Evolutionary conservation across 2,329 filamentous ascomycete genomes (phyloP).

Genomic region (Sporothrix curviconia): DNA sequence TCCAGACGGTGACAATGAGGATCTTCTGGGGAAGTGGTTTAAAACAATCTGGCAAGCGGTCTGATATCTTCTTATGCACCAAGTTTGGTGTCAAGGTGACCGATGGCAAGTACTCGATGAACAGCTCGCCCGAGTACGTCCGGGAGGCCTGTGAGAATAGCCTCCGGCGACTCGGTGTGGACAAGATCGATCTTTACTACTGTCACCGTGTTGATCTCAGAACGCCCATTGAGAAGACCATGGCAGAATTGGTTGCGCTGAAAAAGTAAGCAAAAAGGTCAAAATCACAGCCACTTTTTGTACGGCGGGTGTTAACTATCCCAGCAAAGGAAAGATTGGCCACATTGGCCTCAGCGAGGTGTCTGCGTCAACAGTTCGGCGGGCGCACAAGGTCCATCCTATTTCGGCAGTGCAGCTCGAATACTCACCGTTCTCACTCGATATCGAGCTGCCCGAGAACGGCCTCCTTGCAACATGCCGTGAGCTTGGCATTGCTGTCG

Average conservation of each 20-base stretch:
- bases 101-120: constrained; percentile 14
- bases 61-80: constrained; percentile 8
- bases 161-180: constrained; percentile 38
- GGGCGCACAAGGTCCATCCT: constrained; percentile 43
- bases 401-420: constrained; percentile 48
- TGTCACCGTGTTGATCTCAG: constrained; percentile 13
- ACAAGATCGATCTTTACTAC: constrained; percentile 45
- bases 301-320: too few relatives aligned
- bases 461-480: constrained; percentile 37
- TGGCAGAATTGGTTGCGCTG: constrained; percentile 11
- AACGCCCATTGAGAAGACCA: constrained; percentile 17
- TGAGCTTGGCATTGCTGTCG: constrained; percentile 37
- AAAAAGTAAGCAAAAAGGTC: constrained; percentile 5
- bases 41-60: not conserved
- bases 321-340: constrained; percentile 46
- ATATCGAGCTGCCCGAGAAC: constrained; percentile 47
- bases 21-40: constrained; percentile 11
- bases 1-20: constrained; percentile 8
- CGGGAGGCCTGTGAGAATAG: constrained; percentile 30
- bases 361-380: constrained; percentile 41
- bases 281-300: too few relatives aligned
- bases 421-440: constrained; percentile 47
- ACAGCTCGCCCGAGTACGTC: constrained; percentile 27
- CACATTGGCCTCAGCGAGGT: constrained; percentile 49
- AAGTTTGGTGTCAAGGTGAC: constrained; percentile 20